A percentile compares a stretch with the other conserved stretches of the same genome.
phyloP scores from a whole-genome alignment of 768 basidiomycete genomes.

The Hortiboletus campestris region DNA sequence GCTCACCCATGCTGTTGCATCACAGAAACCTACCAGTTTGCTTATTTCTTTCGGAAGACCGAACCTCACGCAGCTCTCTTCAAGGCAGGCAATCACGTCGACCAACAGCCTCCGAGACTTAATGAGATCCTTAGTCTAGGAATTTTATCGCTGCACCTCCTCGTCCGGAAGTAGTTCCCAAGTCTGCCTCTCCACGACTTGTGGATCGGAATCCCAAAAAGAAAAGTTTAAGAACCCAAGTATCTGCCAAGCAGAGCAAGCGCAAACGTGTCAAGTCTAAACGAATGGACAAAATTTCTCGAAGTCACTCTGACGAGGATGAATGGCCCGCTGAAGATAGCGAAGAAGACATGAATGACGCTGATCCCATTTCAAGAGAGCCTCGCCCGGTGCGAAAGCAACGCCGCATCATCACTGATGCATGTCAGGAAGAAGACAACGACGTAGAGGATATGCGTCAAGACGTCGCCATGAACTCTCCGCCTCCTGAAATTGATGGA shows the following conservation, averaged over 20 bases:
- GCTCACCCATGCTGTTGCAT: slow-evolving; percentile 2
- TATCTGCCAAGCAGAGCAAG: slow-evolving; percentile 7
- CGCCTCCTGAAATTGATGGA: background rate
- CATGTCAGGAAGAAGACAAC: slow-evolving; percentile 28
- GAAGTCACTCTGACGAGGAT: slow-evolving; percentile 27
- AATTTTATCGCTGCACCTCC: slow-evolving; percentile 37
- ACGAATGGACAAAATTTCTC: slow-evolving; percentile 32
- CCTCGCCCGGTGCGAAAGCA: slow-evolving; percentile 34
- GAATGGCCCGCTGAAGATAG: slow-evolving; percentile 20
- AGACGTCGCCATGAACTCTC: slow-evolving; percentile 20
- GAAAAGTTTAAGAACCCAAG: slow-evolving; percentile 22
- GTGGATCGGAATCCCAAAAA: slow-evolving; percentile 1
- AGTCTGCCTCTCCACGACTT: slow-evolving; percentile 7
- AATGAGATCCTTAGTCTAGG: slow-evolving; percentile 36
- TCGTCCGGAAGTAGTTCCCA: slow-evolving; percentile 19
- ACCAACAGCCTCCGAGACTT: background rate
- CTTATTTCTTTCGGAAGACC: slow-evolving; percentile 82
- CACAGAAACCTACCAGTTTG: slow-evolving; percentile 84
- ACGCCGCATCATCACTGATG: slow-evolving; percentile 25
- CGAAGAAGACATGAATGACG: slow-evolving; percentile 14
- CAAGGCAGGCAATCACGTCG: slow-evolving; percentile 54
- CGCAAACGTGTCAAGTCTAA: slow-evolving; percentile 41
- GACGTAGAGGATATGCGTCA: slow-evolving; percentile 1
- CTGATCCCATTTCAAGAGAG: slow-evolving; percentile 8
- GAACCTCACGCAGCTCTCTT: slow-evolving; percentile 79